phyloP scores from a whole-genome alignment of 2,329 filamentous ascomycete species.

The Exophiala dermatitidis region DNA sequence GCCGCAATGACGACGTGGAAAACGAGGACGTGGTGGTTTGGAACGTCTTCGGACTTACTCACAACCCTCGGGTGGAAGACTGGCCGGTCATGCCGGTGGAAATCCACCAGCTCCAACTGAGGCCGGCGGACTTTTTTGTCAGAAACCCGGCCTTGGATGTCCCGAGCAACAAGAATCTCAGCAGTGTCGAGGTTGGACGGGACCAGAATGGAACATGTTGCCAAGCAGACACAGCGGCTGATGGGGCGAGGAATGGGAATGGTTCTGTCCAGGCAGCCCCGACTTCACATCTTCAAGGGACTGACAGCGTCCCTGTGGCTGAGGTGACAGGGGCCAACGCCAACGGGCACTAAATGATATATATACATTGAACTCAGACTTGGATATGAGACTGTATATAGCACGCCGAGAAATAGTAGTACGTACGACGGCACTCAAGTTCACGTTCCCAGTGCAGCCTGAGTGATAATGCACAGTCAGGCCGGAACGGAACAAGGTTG shows the following conservation, averaged over 20 bases:
- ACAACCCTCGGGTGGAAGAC: constrained; percentile 46
- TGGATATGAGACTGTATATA: too few relatives aligned
- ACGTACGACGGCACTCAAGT: too few relatives aligned
- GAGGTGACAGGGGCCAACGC: too few relatives aligned
- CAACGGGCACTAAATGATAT: constrained; percentile 11
- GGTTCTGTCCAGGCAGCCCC: constrained; percentile 13
- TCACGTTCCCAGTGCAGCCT: too few relatives aligned
- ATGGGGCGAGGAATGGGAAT: not conserved
- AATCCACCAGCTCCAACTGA: constrained; percentile 41
- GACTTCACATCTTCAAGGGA: constrained; percentile 15
- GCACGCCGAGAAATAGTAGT: too few relatives aligned
- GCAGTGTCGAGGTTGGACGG: constrained; percentile 25
- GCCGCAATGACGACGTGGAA: constrained; percentile 37
- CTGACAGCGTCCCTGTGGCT: constrained; percentile 10
- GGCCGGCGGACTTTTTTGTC: constrained; percentile 48
- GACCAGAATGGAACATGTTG: constrained; percentile 14
- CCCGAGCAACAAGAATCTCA: constrained; percentile 35
- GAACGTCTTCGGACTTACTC: constrained; percentile 45
- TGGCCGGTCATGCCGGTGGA: constrained; percentile 46
- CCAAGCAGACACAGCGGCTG: too few relatives aligned
- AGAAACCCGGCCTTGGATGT: constrained; percentile 49
- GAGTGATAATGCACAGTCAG: too few relatives aligned
- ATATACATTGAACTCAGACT: too few relatives aligned
- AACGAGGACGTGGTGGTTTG: constrained; percentile 45
- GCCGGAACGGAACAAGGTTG: too few relatives aligned